Percentiles rank a stretch among this genome's conserved stretches.
phyloP scores from a whole-genome alignment of 2,329 filamentous ascomycete genomes.

The Hypocrella siamensis region DNA sequence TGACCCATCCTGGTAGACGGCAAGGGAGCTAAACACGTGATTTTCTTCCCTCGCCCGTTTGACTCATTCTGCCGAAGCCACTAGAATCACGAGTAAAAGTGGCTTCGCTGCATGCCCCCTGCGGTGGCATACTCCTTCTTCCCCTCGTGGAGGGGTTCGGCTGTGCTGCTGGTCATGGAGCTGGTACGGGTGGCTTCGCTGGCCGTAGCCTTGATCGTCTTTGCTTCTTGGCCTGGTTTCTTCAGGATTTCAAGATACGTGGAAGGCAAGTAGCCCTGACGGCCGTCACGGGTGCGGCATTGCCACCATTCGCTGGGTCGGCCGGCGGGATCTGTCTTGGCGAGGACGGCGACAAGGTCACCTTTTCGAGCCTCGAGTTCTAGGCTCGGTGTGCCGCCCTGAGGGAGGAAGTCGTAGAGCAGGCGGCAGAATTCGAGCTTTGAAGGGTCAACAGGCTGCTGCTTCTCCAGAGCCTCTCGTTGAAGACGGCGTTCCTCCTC shows the following conservation, averaged over 20 bases:
- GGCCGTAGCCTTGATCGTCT: constrained; percentile 34
- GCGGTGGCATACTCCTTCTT: constrained; percentile 37
- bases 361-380: constrained; percentile 90
- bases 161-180: constrained; percentile 33
- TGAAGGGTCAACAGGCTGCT: constrained; percentile 57
- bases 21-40: too few species aligned
- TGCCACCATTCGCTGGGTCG: constrained; percentile 95
- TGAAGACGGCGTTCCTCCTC: constrained; percentile 53
- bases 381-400: constrained; percentile 45
- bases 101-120: constrained; percentile 41
- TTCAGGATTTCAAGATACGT: constrained; percentile 72
- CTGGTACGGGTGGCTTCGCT: constrained; percentile 31
- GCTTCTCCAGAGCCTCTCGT: constrained; percentile 32
- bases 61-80: neutral
- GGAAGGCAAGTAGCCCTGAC: constrained; percentile 80
- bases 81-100: constrained; percentile 35
- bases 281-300: constrained; percentile 76
- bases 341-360: constrained; percentile 84
- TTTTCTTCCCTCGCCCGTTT: neutral
- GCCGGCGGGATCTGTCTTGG: constrained; percentile 82
- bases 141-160: constrained; percentile 19
- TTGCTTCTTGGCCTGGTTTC: constrained; percentile 32
- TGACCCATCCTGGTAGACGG: too few species aligned
- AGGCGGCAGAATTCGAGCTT: constrained; percentile 96
- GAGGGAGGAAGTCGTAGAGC: constrained; percentile 84